Percentiles rank a stretch among this genome's conserved stretches.
Evolutionary conservation across 495 filamentous ascomycete genomes (phyloP).

Genomic region (Penicillium cinerascens): DNA sequence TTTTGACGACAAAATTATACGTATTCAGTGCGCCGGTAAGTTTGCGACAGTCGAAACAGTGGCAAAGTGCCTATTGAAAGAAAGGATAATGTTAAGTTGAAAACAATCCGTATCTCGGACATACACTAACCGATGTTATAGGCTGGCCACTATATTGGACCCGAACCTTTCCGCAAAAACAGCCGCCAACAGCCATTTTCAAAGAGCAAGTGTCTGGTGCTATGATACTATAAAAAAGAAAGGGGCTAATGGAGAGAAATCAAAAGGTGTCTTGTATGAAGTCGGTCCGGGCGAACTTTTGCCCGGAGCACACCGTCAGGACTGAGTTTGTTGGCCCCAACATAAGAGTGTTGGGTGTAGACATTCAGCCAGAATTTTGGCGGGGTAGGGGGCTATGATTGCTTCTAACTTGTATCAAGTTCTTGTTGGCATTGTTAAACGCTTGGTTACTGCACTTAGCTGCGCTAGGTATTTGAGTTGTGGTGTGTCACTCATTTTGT

Average conservation of each 20-base stretch:
- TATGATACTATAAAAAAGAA: neutral
- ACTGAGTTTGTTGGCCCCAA: neutral
- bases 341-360: neutral
- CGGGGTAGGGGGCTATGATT: too few relatives aligned
- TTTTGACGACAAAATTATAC: conserved; percentile 28
- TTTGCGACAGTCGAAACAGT: conserved; percentile 41
- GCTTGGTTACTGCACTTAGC: neutral
- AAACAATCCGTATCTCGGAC: neutral
- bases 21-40: conserved; percentile 22
- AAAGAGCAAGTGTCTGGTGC: neutral
- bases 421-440: neutral
- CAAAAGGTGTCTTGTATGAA: neutral
- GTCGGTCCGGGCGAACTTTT: neutral
- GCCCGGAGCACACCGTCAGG: neutral
- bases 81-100: conserved; percentile 1
- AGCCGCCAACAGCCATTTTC: conserved; percentile 3
- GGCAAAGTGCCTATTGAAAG: conserved; percentile 30
- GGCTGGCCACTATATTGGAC: conserved; percentile 19
- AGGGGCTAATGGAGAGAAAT: neutral
- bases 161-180: conserved; percentile 7
- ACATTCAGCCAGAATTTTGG: neutral
- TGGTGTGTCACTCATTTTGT: too few relatives aligned
- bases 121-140: conserved; percentile 26
- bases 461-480: too few relatives aligned
- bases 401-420: too few relatives aligned